A percentile compares a stretch with the other conserved stretches of the same genome.
These are phyloP conservation scores for Sicyos edulis DNA, from an alignment of 306 rosid species.

Conservation along the genomic window DNA sequence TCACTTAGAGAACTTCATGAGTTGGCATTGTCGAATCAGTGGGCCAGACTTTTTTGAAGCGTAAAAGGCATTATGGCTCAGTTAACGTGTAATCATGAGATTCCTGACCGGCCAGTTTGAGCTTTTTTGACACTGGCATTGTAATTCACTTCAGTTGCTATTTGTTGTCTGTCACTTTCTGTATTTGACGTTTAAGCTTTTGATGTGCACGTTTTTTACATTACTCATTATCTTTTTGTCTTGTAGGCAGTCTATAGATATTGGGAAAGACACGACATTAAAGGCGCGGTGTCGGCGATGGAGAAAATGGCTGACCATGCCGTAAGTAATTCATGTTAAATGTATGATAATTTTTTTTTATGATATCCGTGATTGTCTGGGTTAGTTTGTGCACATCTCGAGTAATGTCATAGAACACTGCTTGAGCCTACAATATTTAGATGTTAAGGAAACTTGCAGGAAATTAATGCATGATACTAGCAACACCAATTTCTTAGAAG, in stretches of 20 bases:
- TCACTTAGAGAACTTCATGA: neutral
- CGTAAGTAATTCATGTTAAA: conserved; percentile 39
- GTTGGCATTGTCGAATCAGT: neutral
- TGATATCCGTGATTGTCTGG: no score
- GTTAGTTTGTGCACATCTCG: no score
- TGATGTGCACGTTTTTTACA: conserved; percentile 20
- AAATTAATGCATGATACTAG: no score
- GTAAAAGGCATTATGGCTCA: neutral
- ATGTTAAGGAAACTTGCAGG: no score
- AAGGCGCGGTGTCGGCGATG: conserved; percentile 76
- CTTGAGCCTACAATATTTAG: no score
- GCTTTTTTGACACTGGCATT: neutral
- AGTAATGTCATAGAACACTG: no score
- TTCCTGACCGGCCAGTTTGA: neutral
- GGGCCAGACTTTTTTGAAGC: neutral
- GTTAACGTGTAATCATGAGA: neutral
- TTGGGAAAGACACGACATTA: conserved; percentile 91
- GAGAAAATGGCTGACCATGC: conserved; percentile 89
- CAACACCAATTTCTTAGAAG: no score
- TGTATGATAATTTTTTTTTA: no score
- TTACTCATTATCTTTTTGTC: conserved; percentile 20
- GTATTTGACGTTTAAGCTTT: neutral
- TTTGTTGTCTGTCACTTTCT: neutral
- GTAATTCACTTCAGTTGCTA: neutral
- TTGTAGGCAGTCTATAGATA: conserved; percentile 77